phyloP scores from a whole-genome alignment of 176 grass and related monocot genomes.

The Aegilops sharonensis region DNA sequence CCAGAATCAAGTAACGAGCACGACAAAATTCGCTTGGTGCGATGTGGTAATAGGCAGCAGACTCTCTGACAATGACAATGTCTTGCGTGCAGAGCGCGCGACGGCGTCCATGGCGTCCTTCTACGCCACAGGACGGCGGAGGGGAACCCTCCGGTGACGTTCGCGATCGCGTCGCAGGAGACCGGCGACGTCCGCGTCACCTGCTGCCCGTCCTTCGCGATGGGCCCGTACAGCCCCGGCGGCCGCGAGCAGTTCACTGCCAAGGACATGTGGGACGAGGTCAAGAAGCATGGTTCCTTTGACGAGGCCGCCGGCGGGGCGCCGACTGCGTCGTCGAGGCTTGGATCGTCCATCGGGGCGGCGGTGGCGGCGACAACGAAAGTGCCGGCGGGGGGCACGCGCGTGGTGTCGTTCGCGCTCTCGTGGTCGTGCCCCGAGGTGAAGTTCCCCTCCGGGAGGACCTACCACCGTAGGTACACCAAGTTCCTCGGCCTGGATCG shows the following conservation, averaged over 20 bases:
- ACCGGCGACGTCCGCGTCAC: slow-evolving; percentile 56
- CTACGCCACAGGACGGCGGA: slow-evolving; percentile 59
- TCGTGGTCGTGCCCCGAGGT: slow-evolving; percentile 68
- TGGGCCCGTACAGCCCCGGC: slow-evolving; percentile 42
- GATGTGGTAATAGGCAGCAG: background rate
- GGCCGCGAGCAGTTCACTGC: slow-evolving; percentile 33
- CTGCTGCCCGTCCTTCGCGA: slow-evolving; percentile 50
- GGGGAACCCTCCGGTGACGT: slow-evolving; percentile 50
- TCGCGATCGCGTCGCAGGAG: slow-evolving; percentile 56
- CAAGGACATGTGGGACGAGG: slow-evolving; percentile 53
- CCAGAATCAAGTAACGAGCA: slow-evolving; percentile 53
- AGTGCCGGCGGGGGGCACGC: slow-evolving; percentile 39
- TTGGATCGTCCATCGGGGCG: slow-evolving; percentile 64
- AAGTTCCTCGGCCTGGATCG: slow-evolving; percentile 60
- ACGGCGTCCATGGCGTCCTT: slow-evolving; percentile 63
- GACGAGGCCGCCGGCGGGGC: slow-evolving; percentile 18
- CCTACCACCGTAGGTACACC: slow-evolving; percentile 67
- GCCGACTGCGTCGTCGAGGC: slow-evolving; percentile 16
- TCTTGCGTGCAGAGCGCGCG: slow-evolving; percentile 27
- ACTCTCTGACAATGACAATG: background rate
- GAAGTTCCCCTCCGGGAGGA: slow-evolving; percentile 55
- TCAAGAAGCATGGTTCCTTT: slow-evolving; percentile 66
- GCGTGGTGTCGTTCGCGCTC: slow-evolving; percentile 57
- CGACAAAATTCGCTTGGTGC: background rate
- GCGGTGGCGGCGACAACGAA: slow-evolving; percentile 50